Percentiles rank a stretch among this genome's conserved stretches.
These are phyloP conservation scores for Dothidotthia symphoricarpi DNA, from an alignment of 2,329 filamentous ascomycete genomes.

Conservation along the genomic window DNA sequence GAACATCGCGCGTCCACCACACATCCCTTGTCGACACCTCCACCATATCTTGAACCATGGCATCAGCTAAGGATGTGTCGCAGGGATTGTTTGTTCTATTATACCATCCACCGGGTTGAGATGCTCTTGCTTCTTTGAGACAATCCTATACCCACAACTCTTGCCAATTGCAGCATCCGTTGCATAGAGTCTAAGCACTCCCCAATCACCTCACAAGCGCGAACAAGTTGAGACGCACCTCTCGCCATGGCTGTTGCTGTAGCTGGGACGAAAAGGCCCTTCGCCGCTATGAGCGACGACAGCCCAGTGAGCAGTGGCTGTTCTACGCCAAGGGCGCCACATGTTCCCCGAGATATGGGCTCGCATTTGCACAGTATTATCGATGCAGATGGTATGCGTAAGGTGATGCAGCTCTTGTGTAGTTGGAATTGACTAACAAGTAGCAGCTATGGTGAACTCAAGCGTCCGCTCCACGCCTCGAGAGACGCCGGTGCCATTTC, in stretches of 20 bases:
- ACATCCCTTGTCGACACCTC: constrained; percentile 3
- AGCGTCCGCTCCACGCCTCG: constrained; percentile 31
- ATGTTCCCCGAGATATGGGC: not conserved
- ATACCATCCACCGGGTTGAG: no score
- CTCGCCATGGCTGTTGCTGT: constrained; percentile 28
- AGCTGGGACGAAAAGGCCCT: constrained; percentile 30
- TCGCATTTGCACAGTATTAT: not conserved
- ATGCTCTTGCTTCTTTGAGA: no score
- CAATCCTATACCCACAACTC: no score
- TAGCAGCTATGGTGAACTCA: constrained; percentile 21
- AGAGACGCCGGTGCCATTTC: constrained; percentile 24
- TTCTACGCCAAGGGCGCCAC: not conserved
- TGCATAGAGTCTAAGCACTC: no score
- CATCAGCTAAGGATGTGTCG: not conserved
- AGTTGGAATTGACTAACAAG: constrained; percentile 5
- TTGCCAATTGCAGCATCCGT: no score
- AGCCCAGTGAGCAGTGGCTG: constrained; percentile 6
- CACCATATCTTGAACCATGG: constrained; percentile 7
- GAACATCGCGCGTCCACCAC: constrained; percentile 4
- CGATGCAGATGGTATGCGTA: no score
- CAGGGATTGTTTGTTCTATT: no score
- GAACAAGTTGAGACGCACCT: not conserved
- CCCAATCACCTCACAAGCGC: no score
- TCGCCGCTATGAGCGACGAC: constrained; percentile 26
- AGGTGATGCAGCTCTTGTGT: no score